A percentile compares a stretch with the other conserved stretches of the same genome.
These are phyloP conservation scores for Claviceps digitariae DNA, from an alignment of 2,329 filamentous ascomycete genomes.

Conservation along the genomic window DNA sequence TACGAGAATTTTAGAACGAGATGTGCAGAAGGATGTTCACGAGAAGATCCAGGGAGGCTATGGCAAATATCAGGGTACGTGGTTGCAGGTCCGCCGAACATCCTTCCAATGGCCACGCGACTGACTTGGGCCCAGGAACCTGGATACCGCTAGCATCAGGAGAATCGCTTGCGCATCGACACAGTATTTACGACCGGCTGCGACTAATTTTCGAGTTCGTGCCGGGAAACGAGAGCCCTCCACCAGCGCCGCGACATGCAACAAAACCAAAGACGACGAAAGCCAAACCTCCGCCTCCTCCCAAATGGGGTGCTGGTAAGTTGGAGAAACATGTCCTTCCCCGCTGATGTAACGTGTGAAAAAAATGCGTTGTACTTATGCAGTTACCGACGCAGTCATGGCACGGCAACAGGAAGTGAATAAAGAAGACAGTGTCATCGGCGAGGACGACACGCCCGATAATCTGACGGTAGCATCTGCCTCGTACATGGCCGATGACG, in stretches of 20 bases:
- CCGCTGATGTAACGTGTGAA: not conserved
- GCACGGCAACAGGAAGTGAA: conserved; percentile 47
- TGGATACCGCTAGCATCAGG: conserved; percentile 87
- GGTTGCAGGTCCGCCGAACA: not conserved
- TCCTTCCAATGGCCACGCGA: not conserved
- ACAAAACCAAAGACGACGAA: conserved; percentile 72
- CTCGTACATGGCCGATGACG: conserved; percentile 74
- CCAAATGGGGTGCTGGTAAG: conserved; percentile 35
- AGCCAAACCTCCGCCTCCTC: conserved; percentile 27
- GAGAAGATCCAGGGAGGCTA: conserved; percentile 98
- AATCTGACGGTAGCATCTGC: conserved; percentile 73
- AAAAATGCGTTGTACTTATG: not conserved
- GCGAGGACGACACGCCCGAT: conserved; percentile 71
- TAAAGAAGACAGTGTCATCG: conserved; percentile 44
- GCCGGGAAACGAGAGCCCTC: conserved; percentile 74
- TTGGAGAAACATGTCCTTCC: not conserved
- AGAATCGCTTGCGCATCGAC: conserved; percentile 69
- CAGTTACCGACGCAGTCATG: conserved; percentile 8
- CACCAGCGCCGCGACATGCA: conserved; percentile 84
- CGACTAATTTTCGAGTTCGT: conserved; percentile 80
- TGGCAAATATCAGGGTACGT: conserved; percentile 86
- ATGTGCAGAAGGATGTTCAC: conserved; percentile 91
- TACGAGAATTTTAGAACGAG: conserved; percentile 87
- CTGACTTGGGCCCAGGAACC: conserved; percentile 46
- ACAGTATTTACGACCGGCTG: conserved; percentile 74